A percentile compares a stretch with the other conserved stretches of the same genome.
phyloP scores from a whole-genome alignment of 345 rosid species.

The Dipteronia dyeriana region DNA sequence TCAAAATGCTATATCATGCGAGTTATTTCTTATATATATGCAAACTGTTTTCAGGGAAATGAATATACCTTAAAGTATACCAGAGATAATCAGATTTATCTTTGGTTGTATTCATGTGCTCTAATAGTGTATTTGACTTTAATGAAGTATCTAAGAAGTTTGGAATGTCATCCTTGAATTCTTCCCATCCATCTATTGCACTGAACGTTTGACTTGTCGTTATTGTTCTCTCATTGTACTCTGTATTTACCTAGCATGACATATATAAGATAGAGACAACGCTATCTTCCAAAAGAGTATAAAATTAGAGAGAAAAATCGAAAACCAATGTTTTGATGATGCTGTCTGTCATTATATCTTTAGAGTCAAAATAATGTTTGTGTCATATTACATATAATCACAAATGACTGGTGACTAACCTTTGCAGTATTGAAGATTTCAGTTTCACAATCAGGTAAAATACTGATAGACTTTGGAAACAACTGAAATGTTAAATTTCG shows the following conservation, averaged over 20 bases:
- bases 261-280: no score
- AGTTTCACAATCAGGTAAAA: slow-evolving; percentile 62
- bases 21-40: neutral
- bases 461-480: slow-evolving; percentile 66
- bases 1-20: neutral
- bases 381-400: no score
- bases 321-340: no score
- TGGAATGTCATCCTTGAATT: slow-evolving; percentile 57
- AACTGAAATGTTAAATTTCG: slow-evolving; percentile 44
- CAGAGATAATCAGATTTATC: slow-evolving; percentile 87
- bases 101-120: slow-evolving; percentile 74
- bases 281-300: no score
- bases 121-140: slow-evolving; percentile 47
- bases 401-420: slow-evolving; percentile 32
- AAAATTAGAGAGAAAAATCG: no score
- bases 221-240: slow-evolving; percentile 42
- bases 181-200: slow-evolving; percentile 44
- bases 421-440: slow-evolving; percentile 72
- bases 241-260: slow-evolving; percentile 48
- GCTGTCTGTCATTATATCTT: no score
- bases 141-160: slow-evolving; percentile 50
- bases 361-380: no score
- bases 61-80: slow-evolving; percentile 67
- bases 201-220: slow-evolving; percentile 33
- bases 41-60: neutral